Evolutionary conservation across 129 eudicot genomes (phyloP).

Genomic region (Ambrosia trifida): DNA sequence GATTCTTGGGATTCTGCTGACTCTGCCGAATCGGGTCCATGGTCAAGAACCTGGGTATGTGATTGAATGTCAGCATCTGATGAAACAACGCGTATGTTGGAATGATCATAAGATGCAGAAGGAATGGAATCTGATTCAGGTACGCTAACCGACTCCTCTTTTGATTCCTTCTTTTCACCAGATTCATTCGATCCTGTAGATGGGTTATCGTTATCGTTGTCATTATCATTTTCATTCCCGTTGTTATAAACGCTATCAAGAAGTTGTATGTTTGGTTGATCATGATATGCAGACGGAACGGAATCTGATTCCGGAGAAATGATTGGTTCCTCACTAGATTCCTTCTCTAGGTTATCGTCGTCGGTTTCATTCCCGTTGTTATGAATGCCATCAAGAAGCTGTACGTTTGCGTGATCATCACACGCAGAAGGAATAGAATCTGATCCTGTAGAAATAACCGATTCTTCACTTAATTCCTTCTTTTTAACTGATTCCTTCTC

Average conservation of each 20-base stretch:
- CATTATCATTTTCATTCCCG: slow-evolving; percentile 15
- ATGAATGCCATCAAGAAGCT: not conserved
- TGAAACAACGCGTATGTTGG: slow-evolving; percentile 3
- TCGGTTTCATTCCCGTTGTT: slow-evolving; percentile 1
- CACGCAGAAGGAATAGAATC: slow-evolving; percentile 11
- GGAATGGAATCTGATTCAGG: slow-evolving; percentile 18
- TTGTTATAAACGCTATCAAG: not conserved
- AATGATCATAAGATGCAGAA: slow-evolving; percentile 4
- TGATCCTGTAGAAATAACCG: not conserved
- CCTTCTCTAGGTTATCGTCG: slow-evolving; percentile 19
- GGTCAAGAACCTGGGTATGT: slow-evolving; percentile 26
- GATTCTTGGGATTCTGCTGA: slow-evolving; percentile 29
- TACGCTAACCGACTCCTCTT: slow-evolving; percentile 4
- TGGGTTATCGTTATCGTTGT: not conserved
- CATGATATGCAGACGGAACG: slow-evolving; percentile 10
- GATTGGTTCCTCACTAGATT: slow-evolving; percentile 8
- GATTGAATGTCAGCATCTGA: slow-evolving; percentile 6
- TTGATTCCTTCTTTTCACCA: slow-evolving; percentile 23
- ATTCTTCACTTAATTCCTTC: slow-evolving; percentile 12
- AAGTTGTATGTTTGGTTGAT: not conserved
- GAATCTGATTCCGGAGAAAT: not conserved
- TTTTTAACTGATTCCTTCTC: slow-evolving; percentile 6
- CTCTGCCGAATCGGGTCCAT: slow-evolving; percentile 23
- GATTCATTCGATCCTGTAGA: slow-evolving; percentile 12
- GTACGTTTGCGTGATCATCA: slow-evolving; percentile 5